Percentiles rank a stretch among this genome's conserved stretches.
phyloP scores from a whole-genome alignment of 169 alveolate species.

The Eimeria nieschulzi region DNA sequence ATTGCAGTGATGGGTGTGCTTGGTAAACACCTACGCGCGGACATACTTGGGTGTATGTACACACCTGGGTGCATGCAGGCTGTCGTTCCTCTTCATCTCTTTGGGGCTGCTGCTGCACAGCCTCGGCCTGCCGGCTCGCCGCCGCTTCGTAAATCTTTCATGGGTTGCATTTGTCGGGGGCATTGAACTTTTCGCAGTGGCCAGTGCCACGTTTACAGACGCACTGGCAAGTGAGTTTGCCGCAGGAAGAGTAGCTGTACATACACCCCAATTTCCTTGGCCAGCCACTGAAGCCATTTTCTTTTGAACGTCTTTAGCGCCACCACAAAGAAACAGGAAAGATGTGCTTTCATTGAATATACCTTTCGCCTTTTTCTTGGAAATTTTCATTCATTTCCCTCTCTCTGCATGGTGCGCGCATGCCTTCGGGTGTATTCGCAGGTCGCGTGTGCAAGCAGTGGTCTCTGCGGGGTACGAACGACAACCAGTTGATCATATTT shows the following conservation, averaged over 20 bases:
- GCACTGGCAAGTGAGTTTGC: constrained; percentile 43
- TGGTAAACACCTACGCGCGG: too few species aligned
- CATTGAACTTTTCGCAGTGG: constrained; percentile 60
- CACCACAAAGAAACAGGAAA: too few species aligned
- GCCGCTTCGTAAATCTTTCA: constrained; percentile 54
- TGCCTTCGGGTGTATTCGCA: constrained; percentile 17
- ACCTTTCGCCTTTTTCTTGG: background rate
- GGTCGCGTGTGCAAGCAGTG: constrained; percentile 46
- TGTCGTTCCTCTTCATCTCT: constrained; percentile 19
- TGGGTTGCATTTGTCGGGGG: constrained; percentile 65
- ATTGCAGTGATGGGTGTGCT: too few species aligned
- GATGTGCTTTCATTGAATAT: background rate
- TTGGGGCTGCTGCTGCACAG: constrained; percentile 40
- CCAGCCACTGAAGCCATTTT: background rate
- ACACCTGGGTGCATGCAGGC: background rate
- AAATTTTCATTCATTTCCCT: too few species aligned
- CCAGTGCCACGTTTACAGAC: constrained; percentile 3
- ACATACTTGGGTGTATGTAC: too few species aligned
- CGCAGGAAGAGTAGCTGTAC: background rate
- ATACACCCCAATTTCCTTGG: background rate
- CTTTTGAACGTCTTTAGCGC: background rate
- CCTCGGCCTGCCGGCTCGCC: constrained; percentile 28
- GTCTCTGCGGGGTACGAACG: constrained; percentile 49
- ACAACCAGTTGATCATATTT: constrained; percentile 49
- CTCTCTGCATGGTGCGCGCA: background rate